Evolutionary conservation across 345 rosid genomes (phyloP).

Genomic region (Eucalyptus tenuipes): DNA sequence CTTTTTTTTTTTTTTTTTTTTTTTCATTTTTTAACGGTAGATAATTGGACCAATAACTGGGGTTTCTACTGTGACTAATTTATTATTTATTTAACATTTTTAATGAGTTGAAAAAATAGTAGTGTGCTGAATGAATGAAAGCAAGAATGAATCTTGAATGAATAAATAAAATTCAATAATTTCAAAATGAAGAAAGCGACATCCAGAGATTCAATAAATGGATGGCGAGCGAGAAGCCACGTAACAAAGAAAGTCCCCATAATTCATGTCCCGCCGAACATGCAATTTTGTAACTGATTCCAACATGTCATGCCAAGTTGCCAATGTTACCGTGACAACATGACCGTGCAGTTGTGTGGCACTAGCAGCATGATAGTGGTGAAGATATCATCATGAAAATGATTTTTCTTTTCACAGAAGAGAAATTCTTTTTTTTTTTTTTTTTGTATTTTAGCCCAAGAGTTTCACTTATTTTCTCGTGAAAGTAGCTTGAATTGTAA

Average conservation of each 20-base stretch:
- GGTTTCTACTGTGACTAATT: not conserved
- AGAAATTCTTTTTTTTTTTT: too few species aligned
- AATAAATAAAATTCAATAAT: too few species aligned
- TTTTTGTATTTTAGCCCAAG: rapidly evolving
- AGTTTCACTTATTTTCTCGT: not conserved
- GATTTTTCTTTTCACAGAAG: not conserved
- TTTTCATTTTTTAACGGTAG: not conserved
- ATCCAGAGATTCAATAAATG: too few species aligned
- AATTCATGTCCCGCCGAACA: too few species aligned
- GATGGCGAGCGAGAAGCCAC: too few species aligned
- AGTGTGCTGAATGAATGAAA: too few species aligned
- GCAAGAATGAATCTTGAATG: not conserved
- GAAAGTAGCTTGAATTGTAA: not conserved
- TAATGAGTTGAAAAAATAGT: not conserved
- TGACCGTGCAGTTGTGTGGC: rapidly evolving
- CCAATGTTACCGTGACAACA: not conserved
- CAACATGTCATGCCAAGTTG: too few species aligned
- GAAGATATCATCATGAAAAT: not conserved
- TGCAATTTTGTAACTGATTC: too few species aligned
- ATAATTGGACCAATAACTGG: not conserved
- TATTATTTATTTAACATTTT: not conserved
- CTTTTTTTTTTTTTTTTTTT: not conserved
- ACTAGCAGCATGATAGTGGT: rapidly evolving
- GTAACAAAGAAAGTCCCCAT: too few species aligned
- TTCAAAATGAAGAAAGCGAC: too few species aligned